Base-by-base conservation (phyloP, 2,329 filamentous ascomycete species). In the Chaetomium sp. region DNA sequence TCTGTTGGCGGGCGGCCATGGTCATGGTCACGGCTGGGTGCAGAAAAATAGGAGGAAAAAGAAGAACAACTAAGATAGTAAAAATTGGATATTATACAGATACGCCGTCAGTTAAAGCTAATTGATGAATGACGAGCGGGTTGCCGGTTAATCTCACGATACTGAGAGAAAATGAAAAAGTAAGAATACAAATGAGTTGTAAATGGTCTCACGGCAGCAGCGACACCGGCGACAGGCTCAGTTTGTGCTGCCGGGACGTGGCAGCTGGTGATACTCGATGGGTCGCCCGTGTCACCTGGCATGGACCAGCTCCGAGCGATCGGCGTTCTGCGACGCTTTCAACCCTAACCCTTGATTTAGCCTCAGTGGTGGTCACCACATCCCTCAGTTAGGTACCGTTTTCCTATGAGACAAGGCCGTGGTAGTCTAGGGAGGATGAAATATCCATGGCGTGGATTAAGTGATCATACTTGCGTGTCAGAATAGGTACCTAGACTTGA, bases 1-100 rank as follows among this genome's bases (percentile, higher is more conserved):
- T 57, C 31, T 65, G 70, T 42, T 60, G 65, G 12, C 70, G 69
- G 58, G 65, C 64, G n/a, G 69, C 67, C 70, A 71, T 71, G 53
- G 49, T 66, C 70, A 71, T 71, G 53, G 49, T 66, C 29, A 53
- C 16, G 25, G 13, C 16, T 4, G 42, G 10, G 35, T 23, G 33
- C n/a, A 3, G 23, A 35, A 57, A 35, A n/a, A 60, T n/a, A n/a
- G 6, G 27, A 3, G 27, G 27, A 31, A 38, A 33, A 51, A 42
- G n/a, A n/a, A n/a, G n/a, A 29, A 29, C 6, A 29, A 13, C 47
- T 55, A 49, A 29, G 4, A 47, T 12, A 42, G 13, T 29, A 38
- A 19, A 4, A 38, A 42, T 25, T 27, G 21, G 33, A 38, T 16
- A 33, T 21, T 29, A 57, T 25, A 60, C 16, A 42, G 35, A 8